Conservation (phyloP, 495 filamentous ascomycete species). For the Wilcoxina mikolae region DNA sequence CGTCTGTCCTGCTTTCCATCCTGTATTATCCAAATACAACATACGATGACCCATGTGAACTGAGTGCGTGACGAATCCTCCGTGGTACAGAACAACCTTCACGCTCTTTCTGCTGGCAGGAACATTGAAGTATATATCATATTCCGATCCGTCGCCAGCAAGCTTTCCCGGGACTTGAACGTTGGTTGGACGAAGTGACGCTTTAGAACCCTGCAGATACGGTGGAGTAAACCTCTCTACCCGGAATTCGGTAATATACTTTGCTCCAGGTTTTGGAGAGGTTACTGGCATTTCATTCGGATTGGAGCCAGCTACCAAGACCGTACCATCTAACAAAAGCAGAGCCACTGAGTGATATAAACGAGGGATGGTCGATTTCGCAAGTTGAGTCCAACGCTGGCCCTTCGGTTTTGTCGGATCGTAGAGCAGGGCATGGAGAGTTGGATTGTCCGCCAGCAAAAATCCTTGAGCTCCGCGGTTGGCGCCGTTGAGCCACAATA, state of each 20-base stretch:
- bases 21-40: slow-evolving; percentile 39
- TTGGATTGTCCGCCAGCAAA: slow-evolving; percentile 38
- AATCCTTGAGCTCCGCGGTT: slow-evolving; percentile 47
- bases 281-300: slow-evolving; percentile 44
- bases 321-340: slow-evolving; percentile 42
- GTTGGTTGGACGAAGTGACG: slow-evolving; percentile 35
- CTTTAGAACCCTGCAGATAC: slow-evolving; percentile 40
- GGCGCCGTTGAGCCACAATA: slow-evolving; percentile 46
- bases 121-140: slow-evolving; percentile 37
- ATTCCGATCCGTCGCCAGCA: slow-evolving; percentile 33
- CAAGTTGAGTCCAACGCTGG: slow-evolving; percentile 38
- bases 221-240: slow-evolving; percentile 48
- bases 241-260: slow-evolving; percentile 40
- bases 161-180: slow-evolving; percentile 31
- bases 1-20: slow-evolving; percentile 33
- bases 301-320: slow-evolving; percentile 46
- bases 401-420: slow-evolving; percentile 38
- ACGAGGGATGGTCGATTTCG: slow-evolving; percentile 37
- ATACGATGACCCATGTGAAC: slow-evolving; percentile 52
- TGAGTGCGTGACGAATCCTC: slow-evolving; percentile 47
- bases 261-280: slow-evolving; percentile 28
- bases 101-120: slow-evolving; percentile 30
- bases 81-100: slow-evolving; percentile 43
- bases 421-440: slow-evolving; percentile 45
- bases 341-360: slow-evolving; percentile 46